Evolutionary conservation across 495 filamentous ascomycete species (phyloP).

Genomic region (Paragyromitra xinjiangensis): DNA sequence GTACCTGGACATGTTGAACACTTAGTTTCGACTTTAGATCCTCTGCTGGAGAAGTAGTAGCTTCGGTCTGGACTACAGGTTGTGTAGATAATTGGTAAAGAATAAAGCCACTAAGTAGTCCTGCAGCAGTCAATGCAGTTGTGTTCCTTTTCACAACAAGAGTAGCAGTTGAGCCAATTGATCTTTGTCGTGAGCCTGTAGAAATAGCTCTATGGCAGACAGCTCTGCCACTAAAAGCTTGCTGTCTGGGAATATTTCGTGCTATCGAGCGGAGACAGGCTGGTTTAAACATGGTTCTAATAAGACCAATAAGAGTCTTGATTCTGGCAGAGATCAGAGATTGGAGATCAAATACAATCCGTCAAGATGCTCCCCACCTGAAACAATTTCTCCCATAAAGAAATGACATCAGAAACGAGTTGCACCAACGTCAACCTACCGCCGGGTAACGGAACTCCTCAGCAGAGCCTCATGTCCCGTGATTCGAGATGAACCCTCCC

Average conservation of each 20-base stretch:
- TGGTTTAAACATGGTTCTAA: slow-evolving; percentile 46
- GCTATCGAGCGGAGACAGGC: slow-evolving; percentile 35
- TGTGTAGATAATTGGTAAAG: slow-evolving; percentile 42
- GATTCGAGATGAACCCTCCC: slow-evolving; percentile 7
- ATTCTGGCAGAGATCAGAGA: too few relatives aligned
- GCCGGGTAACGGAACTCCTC: background rate
- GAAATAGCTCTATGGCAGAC: slow-evolving; percentile 11
- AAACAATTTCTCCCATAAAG: background rate
- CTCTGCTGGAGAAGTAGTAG: slow-evolving; percentile 60
- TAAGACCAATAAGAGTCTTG: background rate
- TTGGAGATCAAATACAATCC: too few relatives aligned
- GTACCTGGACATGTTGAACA: slow-evolving; percentile 72
- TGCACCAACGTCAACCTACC: background rate
- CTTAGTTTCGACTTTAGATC: slow-evolving; percentile 64
- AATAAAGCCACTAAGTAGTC: slow-evolving; percentile 49
- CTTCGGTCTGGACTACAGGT: slow-evolving; percentile 63
- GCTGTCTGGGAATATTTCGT: slow-evolving; percentile 31
- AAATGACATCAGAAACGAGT: slow-evolving; percentile 1
- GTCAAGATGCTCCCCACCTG: too few relatives aligned
- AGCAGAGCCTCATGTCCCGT: slow-evolving; percentile 16
- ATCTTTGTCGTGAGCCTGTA: slow-evolving; percentile 29
- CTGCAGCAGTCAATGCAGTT: slow-evolving; percentile 25
- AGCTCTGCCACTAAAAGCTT: slow-evolving; percentile 4
- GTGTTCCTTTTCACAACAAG: background rate
- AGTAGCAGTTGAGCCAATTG: background rate